These are phyloP conservation scores for Crithidia sp. DNA, from an alignment of 208 protist species.

Conservation along the genomic window DNA sequence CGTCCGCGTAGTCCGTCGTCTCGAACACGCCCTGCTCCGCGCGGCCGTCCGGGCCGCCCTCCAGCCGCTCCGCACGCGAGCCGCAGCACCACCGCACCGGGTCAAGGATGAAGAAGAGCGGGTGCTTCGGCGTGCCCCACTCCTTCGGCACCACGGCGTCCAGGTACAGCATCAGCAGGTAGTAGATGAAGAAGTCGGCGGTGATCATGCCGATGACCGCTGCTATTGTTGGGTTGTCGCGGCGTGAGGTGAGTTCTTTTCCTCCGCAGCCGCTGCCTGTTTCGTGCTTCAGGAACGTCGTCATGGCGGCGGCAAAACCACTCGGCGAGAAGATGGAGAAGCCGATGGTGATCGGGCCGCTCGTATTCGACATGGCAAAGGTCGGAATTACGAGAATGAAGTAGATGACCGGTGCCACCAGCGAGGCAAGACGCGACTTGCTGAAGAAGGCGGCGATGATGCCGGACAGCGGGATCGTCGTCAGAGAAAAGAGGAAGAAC, in stretches of 20 bases:
- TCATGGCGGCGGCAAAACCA: slow-evolving; percentile 46
- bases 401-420: slow-evolving; percentile 76
- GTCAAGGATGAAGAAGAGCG: slow-evolving; percentile 65
- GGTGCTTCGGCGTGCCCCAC: slow-evolving; percentile 62
- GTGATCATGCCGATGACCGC: slow-evolving; percentile 46
- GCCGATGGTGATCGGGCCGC: slow-evolving; percentile 12
- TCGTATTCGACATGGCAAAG: slow-evolving; percentile 49
- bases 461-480: slow-evolving; percentile 58
- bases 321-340: slow-evolving; percentile 49
- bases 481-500: slow-evolving; percentile 63
- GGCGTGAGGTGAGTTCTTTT: slow-evolving; percentile 17
- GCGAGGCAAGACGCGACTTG: slow-evolving; percentile 60
- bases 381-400: slow-evolving; percentile 58
- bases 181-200: slow-evolving; percentile 58
- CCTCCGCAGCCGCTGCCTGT: slow-evolving; percentile 37
- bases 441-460: slow-evolving; percentile 70
- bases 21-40: slow-evolving; percentile 48
- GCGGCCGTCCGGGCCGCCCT: slow-evolving; percentile 31
- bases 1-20: slow-evolving; percentile 15
- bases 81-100: slow-evolving; percentile 29
- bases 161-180: slow-evolving; percentile 66
- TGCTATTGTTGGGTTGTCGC: slow-evolving; percentile 21
- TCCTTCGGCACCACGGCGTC: slow-evolving; percentile 60
- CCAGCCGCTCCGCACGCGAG: slow-evolving; percentile 1
- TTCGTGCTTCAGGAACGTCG: slow-evolving; percentile 44